Percentiles rank a stretch among this genome's conserved stretches.
Conservation (phyloP, 208 protist species). For the Leptomonas pyrrhocoris region DNA sequence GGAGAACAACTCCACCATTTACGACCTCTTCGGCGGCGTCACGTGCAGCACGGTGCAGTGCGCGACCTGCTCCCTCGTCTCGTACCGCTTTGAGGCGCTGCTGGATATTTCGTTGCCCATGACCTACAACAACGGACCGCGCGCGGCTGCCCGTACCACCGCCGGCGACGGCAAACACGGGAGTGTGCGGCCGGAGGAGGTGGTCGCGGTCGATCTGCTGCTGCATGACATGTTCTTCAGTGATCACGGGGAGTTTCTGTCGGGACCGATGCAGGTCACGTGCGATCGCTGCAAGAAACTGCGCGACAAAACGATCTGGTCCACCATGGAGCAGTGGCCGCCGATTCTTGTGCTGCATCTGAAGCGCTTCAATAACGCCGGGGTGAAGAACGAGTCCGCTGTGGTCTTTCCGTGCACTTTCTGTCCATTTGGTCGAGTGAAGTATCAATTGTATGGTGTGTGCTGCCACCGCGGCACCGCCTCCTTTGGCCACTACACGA, state of each 20-base stretch:
- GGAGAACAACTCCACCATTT: constrained; percentile 75
- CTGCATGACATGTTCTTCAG: constrained; percentile 58
- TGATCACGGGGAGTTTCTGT: constrained; percentile 56
- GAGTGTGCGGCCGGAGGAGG: constrained; percentile 1
- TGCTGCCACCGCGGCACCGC: constrained; percentile 75
- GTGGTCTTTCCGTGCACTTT: constrained; percentile 71
- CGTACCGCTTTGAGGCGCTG: constrained; percentile 76
- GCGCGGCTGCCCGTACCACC: not conserved
- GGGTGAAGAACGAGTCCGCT: constrained; percentile 56
- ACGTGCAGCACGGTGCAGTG: constrained; percentile 59
- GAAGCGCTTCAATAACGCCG: constrained; percentile 75
- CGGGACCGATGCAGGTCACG: constrained; percentile 56
- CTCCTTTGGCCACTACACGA: constrained; percentile 81
- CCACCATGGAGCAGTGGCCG: constrained; percentile 64
- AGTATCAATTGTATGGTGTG: constrained; percentile 76
- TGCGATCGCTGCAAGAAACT: constrained; percentile 70
- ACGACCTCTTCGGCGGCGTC: constrained; percentile 83
- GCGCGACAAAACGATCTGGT: constrained; percentile 47
- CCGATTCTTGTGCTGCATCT: constrained; percentile 78
- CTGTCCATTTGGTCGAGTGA: constrained; percentile 31
- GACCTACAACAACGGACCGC: constrained; percentile 23
- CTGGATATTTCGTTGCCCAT: constrained; percentile 80
- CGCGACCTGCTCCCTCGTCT: constrained; percentile 47
- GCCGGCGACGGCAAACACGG: not conserved
- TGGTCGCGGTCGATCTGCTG: constrained; percentile 40